These are phyloP conservation scores for Cutaneotrichosporon daszewskae DNA, from an alignment of 1,284 basidiomycete species.

Conservation along the genomic window DNA sequence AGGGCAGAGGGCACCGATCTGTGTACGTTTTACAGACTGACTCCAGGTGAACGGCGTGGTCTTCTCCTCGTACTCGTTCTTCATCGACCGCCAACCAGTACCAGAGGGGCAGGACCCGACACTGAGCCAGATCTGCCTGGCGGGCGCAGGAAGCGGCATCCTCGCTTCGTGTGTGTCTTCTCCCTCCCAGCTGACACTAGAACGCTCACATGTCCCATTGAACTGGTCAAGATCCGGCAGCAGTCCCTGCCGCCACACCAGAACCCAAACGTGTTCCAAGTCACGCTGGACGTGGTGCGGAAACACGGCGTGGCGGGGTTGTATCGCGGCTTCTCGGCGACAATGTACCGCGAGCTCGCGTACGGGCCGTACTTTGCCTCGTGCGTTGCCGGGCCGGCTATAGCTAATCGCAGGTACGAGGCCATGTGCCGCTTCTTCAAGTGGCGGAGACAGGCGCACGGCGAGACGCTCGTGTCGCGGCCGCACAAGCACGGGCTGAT, in stretches of 20 bases:
- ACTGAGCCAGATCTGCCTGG: constrained; percentile 60
- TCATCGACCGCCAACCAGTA: constrained; percentile 37
- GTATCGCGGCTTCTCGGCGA: constrained; percentile 69
- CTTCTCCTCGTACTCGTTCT: constrained; percentile 46
- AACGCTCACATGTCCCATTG: constrained; percentile 70
- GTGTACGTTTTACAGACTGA: no score
- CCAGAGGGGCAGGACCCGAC: constrained; percentile 21
- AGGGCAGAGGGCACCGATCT: no score
- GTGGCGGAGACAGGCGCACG: constrained; percentile 15
- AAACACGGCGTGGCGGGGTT: constrained; percentile 60
- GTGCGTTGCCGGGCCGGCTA: constrained; percentile 46
- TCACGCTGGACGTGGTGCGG: constrained; percentile 56
- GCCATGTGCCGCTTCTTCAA: constrained; percentile 61
- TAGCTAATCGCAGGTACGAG: constrained; percentile 55
- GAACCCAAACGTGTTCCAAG: constrained; percentile 51
- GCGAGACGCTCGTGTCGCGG: constrained; percentile 7
- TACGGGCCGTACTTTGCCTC: constrained; percentile 78
- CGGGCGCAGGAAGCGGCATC: constrained; percentile 70
- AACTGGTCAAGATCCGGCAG: constrained; percentile 76
- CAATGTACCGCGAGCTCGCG: constrained; percentile 66
- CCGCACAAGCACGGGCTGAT: constrained; percentile 41
- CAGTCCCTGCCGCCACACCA: constrained; percentile 49
- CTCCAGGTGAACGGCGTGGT: constrained; percentile 46
- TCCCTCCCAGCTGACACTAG: constrained; percentile 45
- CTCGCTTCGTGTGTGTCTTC: constrained; percentile 60